These are phyloP conservation scores for Penicillium sp. DNA, from an alignment of 2,329 filamentous ascomycete genomes.

Conservation along the genomic window DNA sequence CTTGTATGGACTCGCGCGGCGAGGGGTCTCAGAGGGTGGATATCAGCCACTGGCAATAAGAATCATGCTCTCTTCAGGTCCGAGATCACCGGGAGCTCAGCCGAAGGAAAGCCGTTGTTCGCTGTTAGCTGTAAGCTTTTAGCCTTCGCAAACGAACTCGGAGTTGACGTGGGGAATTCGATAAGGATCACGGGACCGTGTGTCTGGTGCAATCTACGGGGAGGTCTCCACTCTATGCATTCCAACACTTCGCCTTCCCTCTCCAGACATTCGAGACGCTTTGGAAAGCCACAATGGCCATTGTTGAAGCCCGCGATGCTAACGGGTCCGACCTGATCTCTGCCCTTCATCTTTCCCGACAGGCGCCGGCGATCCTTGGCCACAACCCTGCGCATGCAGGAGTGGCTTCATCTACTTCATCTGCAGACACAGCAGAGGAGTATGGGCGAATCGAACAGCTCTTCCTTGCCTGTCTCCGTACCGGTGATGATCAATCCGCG, in stretches of 20 bases:
- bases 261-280: neutral
- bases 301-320: slow-evolving; percentile 13
- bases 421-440: slow-evolving; percentile 69
- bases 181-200: slow-evolving; percentile 27
- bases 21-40: neutral
- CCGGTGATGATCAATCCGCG: slow-evolving; percentile 77
- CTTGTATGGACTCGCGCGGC: neutral
- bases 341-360: slow-evolving; percentile 44
- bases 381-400: slow-evolving; percentile 46
- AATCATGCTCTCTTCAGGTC: neutral
- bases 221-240: slow-evolving; percentile 5
- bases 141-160: neutral
- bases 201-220: neutral
- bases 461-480: slow-evolving; percentile 76
- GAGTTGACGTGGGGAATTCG: slow-evolving; percentile 13
- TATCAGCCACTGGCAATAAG: neutral
- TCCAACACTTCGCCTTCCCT: neutral
- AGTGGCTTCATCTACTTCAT: slow-evolving; percentile 54
- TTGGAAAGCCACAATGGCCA: slow-evolving; percentile 11
- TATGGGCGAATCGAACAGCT: slow-evolving; percentile 89
- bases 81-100: neutral
- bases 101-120: neutral
- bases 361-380: slow-evolving; percentile 41
- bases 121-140: neutral
- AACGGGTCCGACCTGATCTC: slow-evolving; percentile 47